Evolutionary conservation across 176 grass and related monocot species (phyloP).

Genomic region (Cocos nucifera): DNA sequence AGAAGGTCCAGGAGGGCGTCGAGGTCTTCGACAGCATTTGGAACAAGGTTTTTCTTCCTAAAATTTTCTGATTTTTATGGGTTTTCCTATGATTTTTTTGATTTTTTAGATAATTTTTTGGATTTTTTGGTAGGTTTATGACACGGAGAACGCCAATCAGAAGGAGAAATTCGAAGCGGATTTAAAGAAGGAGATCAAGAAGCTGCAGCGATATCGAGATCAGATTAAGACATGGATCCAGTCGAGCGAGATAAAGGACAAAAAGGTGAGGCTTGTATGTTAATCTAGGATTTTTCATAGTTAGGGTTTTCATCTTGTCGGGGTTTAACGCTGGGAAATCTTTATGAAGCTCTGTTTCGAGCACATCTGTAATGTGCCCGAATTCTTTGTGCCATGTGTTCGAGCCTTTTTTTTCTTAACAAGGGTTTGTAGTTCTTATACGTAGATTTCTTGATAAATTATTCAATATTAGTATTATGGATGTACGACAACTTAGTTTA

Average conservation of each 20-base stretch:
- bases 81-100: not conserved
- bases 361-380: too few relatives aligned
- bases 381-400: too few relatives aligned
- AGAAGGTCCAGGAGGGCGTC: conserved; percentile 99
- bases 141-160: conserved; percentile 98
- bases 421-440: too few relatives aligned
- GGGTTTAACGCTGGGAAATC: too few relatives aligned
- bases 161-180: conserved; percentile 99
- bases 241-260: conserved; percentile 99
- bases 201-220: conserved; percentile 94
- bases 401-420: too few relatives aligned
- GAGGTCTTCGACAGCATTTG: conserved; percentile 99
- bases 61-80: not conserved
- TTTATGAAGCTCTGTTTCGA: too few relatives aligned
- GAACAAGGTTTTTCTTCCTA: conserved; percentile 53
- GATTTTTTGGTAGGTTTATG: conserved; percentile 59
- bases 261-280: conserved; percentile 46
- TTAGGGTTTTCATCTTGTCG: too few relatives aligned
- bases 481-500: too few relatives aligned
- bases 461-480: too few relatives aligned
- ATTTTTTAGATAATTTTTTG: not conserved
- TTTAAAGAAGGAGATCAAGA: conserved; percentile 99
- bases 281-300: too few relatives aligned
- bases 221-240: conserved; percentile 99
- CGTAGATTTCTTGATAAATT: too few relatives aligned